A percentile compares a stretch with the other conserved stretches of the same genome.
phyloP scores from a whole-genome alignment of 352 stramenopile species.

The Pythium phragmiticola region DNA sequence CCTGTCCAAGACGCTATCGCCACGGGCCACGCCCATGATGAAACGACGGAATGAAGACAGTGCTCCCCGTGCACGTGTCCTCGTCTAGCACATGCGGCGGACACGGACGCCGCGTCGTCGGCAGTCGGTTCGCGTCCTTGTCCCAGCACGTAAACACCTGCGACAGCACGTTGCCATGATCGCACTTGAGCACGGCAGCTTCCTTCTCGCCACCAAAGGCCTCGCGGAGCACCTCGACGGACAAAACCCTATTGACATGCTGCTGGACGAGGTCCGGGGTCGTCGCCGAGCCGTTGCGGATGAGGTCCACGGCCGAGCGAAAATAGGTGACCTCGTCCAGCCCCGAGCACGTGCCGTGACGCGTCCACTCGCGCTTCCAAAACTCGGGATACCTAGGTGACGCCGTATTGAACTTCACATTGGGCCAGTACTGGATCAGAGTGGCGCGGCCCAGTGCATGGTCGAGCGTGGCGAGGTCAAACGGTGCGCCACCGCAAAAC shows the following conservation, averaged over 20 bases:
- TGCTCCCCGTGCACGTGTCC: conserved; percentile 59
- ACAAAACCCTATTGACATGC: conserved; percentile 51
- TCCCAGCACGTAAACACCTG: conserved; percentile 84
- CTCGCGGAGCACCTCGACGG: conserved; percentile 42
- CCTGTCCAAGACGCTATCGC: conserved; percentile 1
- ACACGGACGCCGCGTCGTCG: conserved; percentile 52
- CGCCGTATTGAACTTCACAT: conserved; percentile 70
- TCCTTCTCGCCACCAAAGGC: conserved; percentile 8
- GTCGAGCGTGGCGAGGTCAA: conserved; percentile 65
- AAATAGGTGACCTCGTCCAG: conserved; percentile 88
- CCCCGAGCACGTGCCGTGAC: conserved; percentile 92
- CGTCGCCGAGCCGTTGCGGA: conserved; percentile 64
- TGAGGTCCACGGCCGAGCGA: conserved; percentile 67
- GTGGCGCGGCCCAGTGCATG: conserved; percentile 62
- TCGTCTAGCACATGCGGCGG: conserved; percentile 62
- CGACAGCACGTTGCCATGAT: conserved; percentile 46
- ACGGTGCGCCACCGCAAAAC: conserved; percentile 71
- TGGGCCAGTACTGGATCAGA: conserved; percentile 82
- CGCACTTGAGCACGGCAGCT: conserved; percentile 44
- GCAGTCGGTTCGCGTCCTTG: conserved; percentile 56
- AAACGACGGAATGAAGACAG: conserved; percentile 62
- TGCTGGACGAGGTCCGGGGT: conserved; percentile 66
- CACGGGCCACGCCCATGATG: not conserved
- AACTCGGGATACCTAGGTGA: conserved; percentile 78
- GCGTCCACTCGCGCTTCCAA: conserved; percentile 93